Percentiles rank a stretch among this genome's conserved stretches.
phyloP scores from a whole-genome alignment of 805 yeast species.

The Starmerella scarabaei region DNA sequence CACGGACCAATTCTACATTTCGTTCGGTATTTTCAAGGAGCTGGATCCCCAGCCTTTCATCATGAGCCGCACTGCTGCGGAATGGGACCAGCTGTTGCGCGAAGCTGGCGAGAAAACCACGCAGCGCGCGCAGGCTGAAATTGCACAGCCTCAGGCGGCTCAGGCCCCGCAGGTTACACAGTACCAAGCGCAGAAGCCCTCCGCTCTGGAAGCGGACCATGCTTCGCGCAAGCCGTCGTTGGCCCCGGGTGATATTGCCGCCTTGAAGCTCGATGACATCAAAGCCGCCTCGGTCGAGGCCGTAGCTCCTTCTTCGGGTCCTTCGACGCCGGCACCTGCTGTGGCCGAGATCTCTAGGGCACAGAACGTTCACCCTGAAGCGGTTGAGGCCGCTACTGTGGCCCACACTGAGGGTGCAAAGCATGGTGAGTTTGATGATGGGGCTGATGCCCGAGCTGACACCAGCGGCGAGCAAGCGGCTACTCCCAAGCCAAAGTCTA shows the following conservation, averaged over 20 bases:
- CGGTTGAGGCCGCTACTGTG: background rate
- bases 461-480: background rate
- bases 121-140: background rate
- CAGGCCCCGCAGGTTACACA: background rate
- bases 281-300: background rate
- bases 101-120: background rate
- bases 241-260: background rate
- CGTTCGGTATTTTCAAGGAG: constrained; percentile 43
- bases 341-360: too few relatives aligned
- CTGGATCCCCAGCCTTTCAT: constrained; percentile 47
- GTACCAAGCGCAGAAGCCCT: background rate
- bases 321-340: background rate
- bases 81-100: constrained; percentile 14
- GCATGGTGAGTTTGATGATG: background rate
- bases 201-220: background rate
- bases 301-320: background rate
- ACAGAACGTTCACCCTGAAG: too few relatives aligned
- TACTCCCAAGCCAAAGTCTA: constrained; percentile 1
- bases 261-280: background rate
- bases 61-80: constrained; percentile 15
- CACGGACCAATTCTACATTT: constrained; percentile 38
- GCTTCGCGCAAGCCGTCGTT: background rate
- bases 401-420: constrained; percentile 1
- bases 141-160: too few relatives aligned
- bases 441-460: background rate